Base-by-base conservation (phyloP, 257 asterid genomes). In the Jacaranda copaia region DNA sequence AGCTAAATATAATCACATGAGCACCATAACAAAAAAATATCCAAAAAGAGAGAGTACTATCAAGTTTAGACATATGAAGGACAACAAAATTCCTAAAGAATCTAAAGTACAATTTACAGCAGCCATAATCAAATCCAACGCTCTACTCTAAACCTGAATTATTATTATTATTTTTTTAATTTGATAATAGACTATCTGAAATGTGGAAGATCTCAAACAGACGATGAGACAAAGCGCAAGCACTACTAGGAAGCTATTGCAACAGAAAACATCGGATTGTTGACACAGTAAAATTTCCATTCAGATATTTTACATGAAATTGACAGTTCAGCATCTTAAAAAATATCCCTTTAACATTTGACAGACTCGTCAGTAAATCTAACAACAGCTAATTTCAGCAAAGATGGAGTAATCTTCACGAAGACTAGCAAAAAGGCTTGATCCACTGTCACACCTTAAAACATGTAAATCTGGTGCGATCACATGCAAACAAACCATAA, bases 11-110 rank as follows among this genome's bases (percentile, higher is more conserved):
- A 74, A 69, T 25, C 40, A 19, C 59, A 60, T 45, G 36, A 73
- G 75, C 61, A 77, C 35, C 79, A 68, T 39, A 68, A 56, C 13
- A 64, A 79, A 71, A 73, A 76, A 35, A 59, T 36, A 40, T 57
- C 60, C 38, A 48, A 64, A 25, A 25, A 80, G 77, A 67, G 38
- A 25, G 59, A 68, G 49, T 35, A 61, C 52, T 40, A 39, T 57
- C 43, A 35, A 59, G 70, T 74, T 71, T 70, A 64, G 61, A 55
- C 11, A 14, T 68, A 66, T 57, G 2, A 58, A 56, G 64, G 60
- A 59, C 10, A 70, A 25, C 39, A 15, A 58, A 70, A 51, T 10
- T 42, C 45, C 64, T 11, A 38, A 61, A 70, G 80, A 75, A 66
- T 65, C 67, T 55, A 35, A 66, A 72, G 12, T 70, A 42, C 10